A percentile compares a stretch with the other conserved stretches of the same genome.
Evolutionary conservation across 495 filamentous ascomycete genomes (phyloP).

Genomic region (Daldinia grandis): DNA sequence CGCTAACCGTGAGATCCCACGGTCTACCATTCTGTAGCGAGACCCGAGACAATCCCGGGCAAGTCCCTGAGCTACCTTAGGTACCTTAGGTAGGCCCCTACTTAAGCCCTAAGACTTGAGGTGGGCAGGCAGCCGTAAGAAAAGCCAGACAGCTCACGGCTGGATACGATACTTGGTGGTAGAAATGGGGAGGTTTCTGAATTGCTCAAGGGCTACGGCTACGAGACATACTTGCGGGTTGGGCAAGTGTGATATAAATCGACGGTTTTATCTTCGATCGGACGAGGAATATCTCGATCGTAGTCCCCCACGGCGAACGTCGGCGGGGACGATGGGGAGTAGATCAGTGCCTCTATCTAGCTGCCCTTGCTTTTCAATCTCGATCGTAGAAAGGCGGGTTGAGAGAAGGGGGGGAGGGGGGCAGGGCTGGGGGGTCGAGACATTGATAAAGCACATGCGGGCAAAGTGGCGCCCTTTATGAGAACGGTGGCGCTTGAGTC

Average conservation of each 20-base stretch:
- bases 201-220: background rate
- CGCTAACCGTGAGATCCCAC: background rate
- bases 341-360: background rate
- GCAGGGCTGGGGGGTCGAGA: background rate
- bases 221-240: background rate
- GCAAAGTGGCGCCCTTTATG: slow-evolving; percentile 26
- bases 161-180: background rate
- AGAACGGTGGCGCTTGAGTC: slow-evolving; percentile 25
- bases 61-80: background rate
- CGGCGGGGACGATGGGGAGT: background rate
- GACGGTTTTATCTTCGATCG: background rate
- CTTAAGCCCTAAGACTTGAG: too few relatives aligned
- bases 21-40: background rate
- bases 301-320: background rate
- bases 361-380: slow-evolving; percentile 18
- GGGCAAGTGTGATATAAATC: background rate
- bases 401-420: background rate
- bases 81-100: too few relatives aligned
- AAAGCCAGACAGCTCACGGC: background rate
- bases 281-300: background rate
- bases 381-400: slow-evolving; percentile 1
- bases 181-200: background rate
- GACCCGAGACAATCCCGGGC: background rate
- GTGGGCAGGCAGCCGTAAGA: background rate
- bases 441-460: slow-evolving; percentile 11